Evolutionary conservation across 768 basidiomycete genomes (phyloP).

Genomic region (Trametes elegans): DNA sequence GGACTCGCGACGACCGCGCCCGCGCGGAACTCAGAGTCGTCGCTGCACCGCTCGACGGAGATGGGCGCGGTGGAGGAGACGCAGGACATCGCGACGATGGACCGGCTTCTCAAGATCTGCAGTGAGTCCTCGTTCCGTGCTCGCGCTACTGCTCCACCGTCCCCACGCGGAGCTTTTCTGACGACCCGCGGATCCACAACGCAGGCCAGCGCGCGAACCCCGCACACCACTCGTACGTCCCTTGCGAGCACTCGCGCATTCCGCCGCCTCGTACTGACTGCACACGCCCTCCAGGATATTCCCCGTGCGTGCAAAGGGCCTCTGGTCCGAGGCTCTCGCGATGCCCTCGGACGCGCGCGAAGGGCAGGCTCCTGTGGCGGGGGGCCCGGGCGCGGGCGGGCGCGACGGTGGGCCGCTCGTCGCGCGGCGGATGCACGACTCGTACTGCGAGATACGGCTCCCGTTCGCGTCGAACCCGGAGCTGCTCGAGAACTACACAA

Average conservation of each 20-base stretch:
- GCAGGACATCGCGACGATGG: slow-evolving; percentile 58
- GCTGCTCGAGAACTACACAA: slow-evolving; percentile 67
- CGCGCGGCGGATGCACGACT: slow-evolving; percentile 65
- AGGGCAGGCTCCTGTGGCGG: slow-evolving; percentile 14
- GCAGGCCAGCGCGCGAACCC: slow-evolving; percentile 19
- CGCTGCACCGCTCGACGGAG: slow-evolving; percentile 22
- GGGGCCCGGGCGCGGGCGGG: slow-evolving; percentile 15
- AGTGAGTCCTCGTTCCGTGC: slow-evolving; percentile 42
- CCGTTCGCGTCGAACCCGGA: slow-evolving; percentile 60
- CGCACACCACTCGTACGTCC: slow-evolving; percentile 18
- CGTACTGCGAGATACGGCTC: slow-evolving; percentile 63
- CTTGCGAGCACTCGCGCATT: neutral
- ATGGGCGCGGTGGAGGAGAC: slow-evolving; percentile 44
- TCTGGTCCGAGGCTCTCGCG: slow-evolving; percentile 53
- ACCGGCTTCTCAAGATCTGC: slow-evolving; percentile 50
- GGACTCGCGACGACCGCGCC: slow-evolving; percentile 8
- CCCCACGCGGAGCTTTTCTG: neutral
- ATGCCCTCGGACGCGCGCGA: slow-evolving; percentile 22
- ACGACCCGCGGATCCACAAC: neutral
- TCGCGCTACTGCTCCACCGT: slow-evolving; percentile 15
- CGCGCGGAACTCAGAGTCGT: slow-evolving; percentile 10
- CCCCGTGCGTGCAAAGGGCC: slow-evolving; percentile 48
- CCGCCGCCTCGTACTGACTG: neutral
- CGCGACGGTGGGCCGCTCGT: slow-evolving; percentile 25
- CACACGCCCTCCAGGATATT: slow-evolving; percentile 42